Evolutionary conservation across 1,284 basidiomycete species (phyloP).

Genomic region (Ceratobasidium theobromae): DNA sequence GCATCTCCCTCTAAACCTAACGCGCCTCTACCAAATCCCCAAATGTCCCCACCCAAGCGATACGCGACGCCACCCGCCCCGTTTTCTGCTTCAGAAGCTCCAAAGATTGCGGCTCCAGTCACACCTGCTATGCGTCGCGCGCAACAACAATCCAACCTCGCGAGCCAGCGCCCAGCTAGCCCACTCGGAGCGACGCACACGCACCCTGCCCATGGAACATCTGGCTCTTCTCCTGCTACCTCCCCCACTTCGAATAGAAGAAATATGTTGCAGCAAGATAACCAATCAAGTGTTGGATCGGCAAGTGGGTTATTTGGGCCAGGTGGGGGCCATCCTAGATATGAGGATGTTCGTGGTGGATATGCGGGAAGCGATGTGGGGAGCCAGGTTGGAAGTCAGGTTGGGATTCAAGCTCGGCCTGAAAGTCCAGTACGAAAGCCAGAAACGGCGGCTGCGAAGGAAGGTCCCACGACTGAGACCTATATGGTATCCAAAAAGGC

Average conservation of each 20-base stretch:
- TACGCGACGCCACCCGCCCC: not conserved
- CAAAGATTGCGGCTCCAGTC: constrained; percentile 21
- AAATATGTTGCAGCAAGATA: not conserved
- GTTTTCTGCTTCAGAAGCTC: not conserved
- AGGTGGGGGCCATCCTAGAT: not conserved
- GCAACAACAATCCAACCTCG: constrained; percentile 12
- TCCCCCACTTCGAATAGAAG: not conserved
- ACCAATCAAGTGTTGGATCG: not conserved
- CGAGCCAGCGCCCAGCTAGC: not conserved
- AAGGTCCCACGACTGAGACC: constrained; percentile 36
- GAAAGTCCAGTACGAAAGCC: not conserved
- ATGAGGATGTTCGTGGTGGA: no score
- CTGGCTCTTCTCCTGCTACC: not conserved
- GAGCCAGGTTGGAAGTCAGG: not conserved
- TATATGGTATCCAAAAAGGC: constrained; percentile 43
- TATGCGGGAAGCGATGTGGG: not conserved
- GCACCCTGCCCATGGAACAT: not conserved
- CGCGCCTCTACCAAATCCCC: not conserved
- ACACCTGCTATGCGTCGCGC: constrained; percentile 26
- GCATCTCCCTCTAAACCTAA: constrained; percentile 16
- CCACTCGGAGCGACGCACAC: not conserved
- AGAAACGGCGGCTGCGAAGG: not conserved
- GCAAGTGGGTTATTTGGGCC: constrained; percentile 9
- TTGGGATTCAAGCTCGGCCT: not conserved
- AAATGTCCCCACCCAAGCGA: not conserved